Percentiles rank a stretch among this genome's conserved stretches.
These are phyloP conservation scores for Orbilia blumenaviensis DNA, from an alignment of 2,329 filamentous ascomycete genomes.

Conservation along the genomic window DNA sequence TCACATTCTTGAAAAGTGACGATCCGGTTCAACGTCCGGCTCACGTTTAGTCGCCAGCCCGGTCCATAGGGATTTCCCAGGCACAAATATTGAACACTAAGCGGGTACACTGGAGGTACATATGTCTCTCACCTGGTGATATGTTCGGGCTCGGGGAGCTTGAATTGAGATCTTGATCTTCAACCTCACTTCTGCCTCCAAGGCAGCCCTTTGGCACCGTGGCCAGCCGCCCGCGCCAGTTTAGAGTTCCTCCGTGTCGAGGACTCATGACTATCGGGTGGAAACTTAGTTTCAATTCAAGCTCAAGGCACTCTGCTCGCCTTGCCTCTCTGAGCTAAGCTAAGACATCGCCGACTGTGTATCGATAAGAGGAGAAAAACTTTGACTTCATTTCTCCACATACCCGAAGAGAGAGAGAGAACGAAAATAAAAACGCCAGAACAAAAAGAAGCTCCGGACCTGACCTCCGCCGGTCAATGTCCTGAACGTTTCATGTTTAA, in stretches of 20 bases:
- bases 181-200: constrained; percentile 1
- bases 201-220: constrained; percentile 3
- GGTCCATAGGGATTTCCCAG: background rate
- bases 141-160: background rate
- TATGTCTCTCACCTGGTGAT: constrained; percentile 1
- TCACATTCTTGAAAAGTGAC: background rate
- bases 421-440: constrained; percentile 3
- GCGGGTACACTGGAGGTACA: background rate
- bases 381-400: constrained; percentile 18
- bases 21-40: background rate
- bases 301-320: background rate
- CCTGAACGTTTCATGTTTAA: constrained; percentile 42
- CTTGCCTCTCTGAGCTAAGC: background rate
- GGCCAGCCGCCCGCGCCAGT: constrained; percentile 7
- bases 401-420: constrained; percentile 1
- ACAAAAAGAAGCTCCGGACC: constrained; percentile 26
- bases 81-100: background rate
- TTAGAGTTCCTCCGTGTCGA: constrained; percentile 37
- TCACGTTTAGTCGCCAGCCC: constrained; percentile 1
- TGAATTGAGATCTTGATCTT: constrained; percentile 6
- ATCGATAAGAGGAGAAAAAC: constrained; percentile 25
- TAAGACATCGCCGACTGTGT: constrained; percentile 3
- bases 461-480: constrained; percentile 37
- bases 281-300: constrained; percentile 15
- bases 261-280: constrained; percentile 4